These are phyloP conservation scores for Russula brevipes DNA, from an alignment of 768 basidiomycete genomes.

Conservation along the genomic window DNA sequence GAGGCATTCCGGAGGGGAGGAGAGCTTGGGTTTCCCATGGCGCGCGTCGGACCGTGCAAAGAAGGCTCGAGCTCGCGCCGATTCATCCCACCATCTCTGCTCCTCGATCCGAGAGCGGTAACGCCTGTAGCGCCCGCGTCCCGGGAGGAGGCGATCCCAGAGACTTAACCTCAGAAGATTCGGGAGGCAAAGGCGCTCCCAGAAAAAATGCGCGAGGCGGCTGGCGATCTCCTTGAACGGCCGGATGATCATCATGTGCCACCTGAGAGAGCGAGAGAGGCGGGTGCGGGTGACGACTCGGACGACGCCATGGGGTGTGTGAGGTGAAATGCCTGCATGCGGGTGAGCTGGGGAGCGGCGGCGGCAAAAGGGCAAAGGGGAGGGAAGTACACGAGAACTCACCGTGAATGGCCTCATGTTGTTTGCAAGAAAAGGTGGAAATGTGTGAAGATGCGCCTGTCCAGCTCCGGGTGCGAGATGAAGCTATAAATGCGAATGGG, in stretches of 20 bases:
- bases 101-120: constrained; percentile 30
- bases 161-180: constrained; percentile 5
- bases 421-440: not conserved
- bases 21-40: not conserved
- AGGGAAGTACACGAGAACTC: not conserved
- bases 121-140: constrained; percentile 4
- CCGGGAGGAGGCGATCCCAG: constrained; percentile 11
- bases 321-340: constrained; percentile 7
- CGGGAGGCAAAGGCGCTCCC: constrained; percentile 1
- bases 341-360: not conserved
- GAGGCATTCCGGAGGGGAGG: not conserved
- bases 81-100: constrained; percentile 32
- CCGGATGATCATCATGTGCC: constrained; percentile 11
- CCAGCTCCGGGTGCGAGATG: not conserved
- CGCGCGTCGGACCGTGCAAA: constrained; percentile 28
- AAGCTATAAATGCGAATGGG: constrained; percentile 6
- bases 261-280: not conserved
- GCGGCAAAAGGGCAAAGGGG: not conserved
- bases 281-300: not conserved
- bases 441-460: not conserved
- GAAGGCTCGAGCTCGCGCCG: constrained; percentile 27
- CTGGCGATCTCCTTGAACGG: constrained; percentile 12
- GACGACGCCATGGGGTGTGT: not conserved
- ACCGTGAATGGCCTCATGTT: constrained; percentile 14
- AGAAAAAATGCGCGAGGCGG: constrained; percentile 8